Evolutionary conservation across 129 eudicot genomes (phyloP), one percentile per base, ranked within the genome.

Genomic region (Centella asiatica): DNA sequence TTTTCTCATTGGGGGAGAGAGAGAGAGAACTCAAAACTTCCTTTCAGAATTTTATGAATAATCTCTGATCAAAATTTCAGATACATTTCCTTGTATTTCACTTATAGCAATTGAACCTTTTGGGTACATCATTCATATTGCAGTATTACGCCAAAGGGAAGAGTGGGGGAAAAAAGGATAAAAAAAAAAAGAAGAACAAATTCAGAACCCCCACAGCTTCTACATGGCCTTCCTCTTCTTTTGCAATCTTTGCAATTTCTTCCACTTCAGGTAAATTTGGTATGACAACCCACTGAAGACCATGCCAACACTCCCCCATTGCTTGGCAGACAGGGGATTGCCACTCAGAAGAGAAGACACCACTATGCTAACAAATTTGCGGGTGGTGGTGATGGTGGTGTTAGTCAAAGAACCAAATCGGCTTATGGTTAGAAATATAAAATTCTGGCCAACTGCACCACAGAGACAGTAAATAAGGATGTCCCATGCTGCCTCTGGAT

Each of bases 401-500:
- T 72, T 82, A 6, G 81, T 59, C 61, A 71, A 60, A 1, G 81
- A 78, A 52, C 80, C 83, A 54, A 90, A 90, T 36, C 93, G 83
- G 53, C 95, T 90, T 48, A 90, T 90, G 20, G 95, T 90, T 46
- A 86, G 66, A 64, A 90, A 90, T 44, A 90, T 86, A 50, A 90
- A 86, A 40, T 90, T 86, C 60, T 86, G 95, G 45, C 94, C 95
- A 1, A 84, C 88, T 27, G 94, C 90, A 6, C 94, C 97, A 69
- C 95, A 90, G 18, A 86, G 56, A 53, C 97, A 90, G 72, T 83
- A 86, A 70, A 83, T 75, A 39, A 90, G 24, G 31, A 86, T 86
- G 68, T 86, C 95, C 89, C 95, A 93, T 1, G 86, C 99, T 27
- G 99, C 96, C 70, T 93, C 96, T 0, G 99, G 99, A 67, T 93